Evolutionary conservation across 169 alveolate species (phyloP), one percentile per base, ranked within the genome.

Genomic region (Prorocentrum cordatum): DNA sequence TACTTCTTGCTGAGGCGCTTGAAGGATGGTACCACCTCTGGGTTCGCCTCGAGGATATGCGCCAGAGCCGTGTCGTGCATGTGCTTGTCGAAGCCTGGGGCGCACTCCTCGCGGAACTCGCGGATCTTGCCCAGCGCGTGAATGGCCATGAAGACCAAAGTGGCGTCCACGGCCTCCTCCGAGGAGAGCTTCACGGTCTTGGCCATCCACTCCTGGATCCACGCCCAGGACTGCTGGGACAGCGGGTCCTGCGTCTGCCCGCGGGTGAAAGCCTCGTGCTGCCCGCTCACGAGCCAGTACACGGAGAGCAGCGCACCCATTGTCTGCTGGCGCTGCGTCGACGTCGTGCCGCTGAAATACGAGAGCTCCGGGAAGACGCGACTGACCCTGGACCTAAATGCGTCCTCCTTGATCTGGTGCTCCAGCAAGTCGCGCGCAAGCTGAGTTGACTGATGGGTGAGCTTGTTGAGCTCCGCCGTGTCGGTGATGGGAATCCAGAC

Each of bases 121-220:
- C 31, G 22, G 86, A 75, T 75, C 86, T 75, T 75, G 3, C 86
- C 86, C 35, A 75, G 86, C 16, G 86, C 86, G 14, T 75, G 86
- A 38, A 75, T 75, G 31, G 86, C 86, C 86, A 75, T 75, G 86
- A 75, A 75, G 20, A 75, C 86, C 86, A 75, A 26, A 70, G 86
- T 75, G 42, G 86, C 47, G 45, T 75, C 86, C 29, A 75, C n/a
- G 29, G 35, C 86, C 39, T 75, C 86, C 3, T 75, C 71, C 3
- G 35, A 47, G 20, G n/a, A 5, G 35, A 75, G 6, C 9, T 64
- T 62, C 42, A 31, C 42, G 29, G 47, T 70, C 38, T 75, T 71
- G 3, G 70, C 20, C 86, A 75, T 75, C 86, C 86, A 75, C 26
- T 75, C 86, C 86, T 75, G 42, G 58, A 75, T 75, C 86, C 86